Base-by-base conservation (phyloP, 306 rosid species). In the Crotalaria pallida region DNA sequence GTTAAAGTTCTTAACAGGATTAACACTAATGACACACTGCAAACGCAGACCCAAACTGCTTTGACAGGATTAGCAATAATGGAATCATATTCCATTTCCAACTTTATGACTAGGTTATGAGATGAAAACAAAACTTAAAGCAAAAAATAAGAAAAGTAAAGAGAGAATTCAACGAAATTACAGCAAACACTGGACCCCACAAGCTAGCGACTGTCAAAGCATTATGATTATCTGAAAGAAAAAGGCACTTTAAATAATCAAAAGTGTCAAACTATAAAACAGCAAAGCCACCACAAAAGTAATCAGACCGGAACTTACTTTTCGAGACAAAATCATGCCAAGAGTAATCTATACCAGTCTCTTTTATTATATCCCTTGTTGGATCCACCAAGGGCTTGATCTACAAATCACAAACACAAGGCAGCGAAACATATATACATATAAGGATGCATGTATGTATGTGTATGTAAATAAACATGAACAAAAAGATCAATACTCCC, bases 301-400 rank as follows among this genome's bases (percentile, higher is more conserved):
- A 58, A 55, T 49, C 21, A 72, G 23, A 44, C 64, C 71, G 21
- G 19, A 5, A 51, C 97, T 88, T 81, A 93, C 98, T 60, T 75
- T 72, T 56, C 40, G 98, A 93, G 29, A 93, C 79, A 0, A 93
- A 82, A 77, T 90, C 97, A 79, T 90, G 98, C 98, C 97, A 90
- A 23, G 96, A 79, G 82, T 90, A 90, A 0, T 0, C 0, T 22
- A 90, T 19, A 55, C 40, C 3, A 36, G 0, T 22, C 80, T 77
- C 34, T 1, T 1, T 17, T 72, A 93, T 77, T 34, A 93, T 84
- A 19, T 1, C 53, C 79, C 27, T 77, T 29, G 98, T 93, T 9
- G 98, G 98, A 24, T 5, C 1, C 66, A 90, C 98, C 58, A 93
- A 82, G 17, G 98, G 98, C 81, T 59, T 72, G 78, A 93, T 93